A percentile compares a stretch with the other conserved stretches of the same genome.
Conservation (phyloP, 75 land plant genomes). For the Selaginella moellendorffii region DNA sequence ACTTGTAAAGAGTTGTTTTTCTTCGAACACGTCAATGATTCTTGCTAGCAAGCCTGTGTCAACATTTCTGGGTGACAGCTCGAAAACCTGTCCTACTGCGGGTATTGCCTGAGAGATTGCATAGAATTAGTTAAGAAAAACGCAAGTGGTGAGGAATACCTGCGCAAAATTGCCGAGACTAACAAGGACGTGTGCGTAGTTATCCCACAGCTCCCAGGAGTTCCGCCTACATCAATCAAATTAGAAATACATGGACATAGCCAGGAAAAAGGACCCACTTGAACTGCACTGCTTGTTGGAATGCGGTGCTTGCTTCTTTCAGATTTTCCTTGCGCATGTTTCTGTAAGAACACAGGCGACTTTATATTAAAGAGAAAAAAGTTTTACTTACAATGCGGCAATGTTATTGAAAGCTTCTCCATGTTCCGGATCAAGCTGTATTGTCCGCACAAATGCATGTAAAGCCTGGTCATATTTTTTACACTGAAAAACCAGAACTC, state of each 20-base stretch:
- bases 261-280: constrained; percentile 24
- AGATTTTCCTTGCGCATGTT: constrained; percentile 69
- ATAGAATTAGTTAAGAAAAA: background rate
- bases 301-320: constrained; percentile 73
- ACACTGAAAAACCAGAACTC: constrained; percentile 44
- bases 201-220: constrained; percentile 98
- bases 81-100: constrained; percentile 61
- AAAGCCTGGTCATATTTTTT: constrained; percentile 76
- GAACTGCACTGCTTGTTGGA: constrained; percentile 82
- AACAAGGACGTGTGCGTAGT: constrained; percentile 48
- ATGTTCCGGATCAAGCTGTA: constrained; percentile 95
- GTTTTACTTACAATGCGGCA: constrained; percentile 51
- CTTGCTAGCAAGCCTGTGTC: constrained; percentile 38
- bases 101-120: constrained; percentile 45
- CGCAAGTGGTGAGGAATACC: too few relatives aligned
- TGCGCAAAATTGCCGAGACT: constrained; percentile 55
- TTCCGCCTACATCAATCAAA: constrained; percentile 34
- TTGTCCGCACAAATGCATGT: constrained; percentile 68
- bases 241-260: background rate
- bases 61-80: constrained; percentile 48
- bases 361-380: background rate
- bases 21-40: constrained; percentile 45
- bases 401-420: constrained; percentile 98
- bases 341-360: constrained; percentile 23
- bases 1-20: background rate